phyloP scores from a whole-genome alignment of 768 basidiomycete species.

The Boletus tomentosulus region DNA sequence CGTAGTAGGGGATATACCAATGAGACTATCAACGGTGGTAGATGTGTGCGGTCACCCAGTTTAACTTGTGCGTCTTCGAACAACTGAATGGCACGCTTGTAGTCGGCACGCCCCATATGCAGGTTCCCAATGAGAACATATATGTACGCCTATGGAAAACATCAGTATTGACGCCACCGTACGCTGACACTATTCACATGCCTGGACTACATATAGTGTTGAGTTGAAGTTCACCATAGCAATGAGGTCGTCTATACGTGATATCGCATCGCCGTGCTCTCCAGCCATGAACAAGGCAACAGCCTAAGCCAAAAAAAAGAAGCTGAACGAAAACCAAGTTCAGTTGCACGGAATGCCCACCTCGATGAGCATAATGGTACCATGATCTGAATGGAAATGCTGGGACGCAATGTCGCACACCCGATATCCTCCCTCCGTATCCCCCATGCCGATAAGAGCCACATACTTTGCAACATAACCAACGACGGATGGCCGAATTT shows the following conservation, averaged over 20 bases:
- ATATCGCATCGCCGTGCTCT: slow-evolving; percentile 3
- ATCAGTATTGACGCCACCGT: background rate
- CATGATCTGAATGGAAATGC: background rate
- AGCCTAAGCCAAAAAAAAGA: background rate
- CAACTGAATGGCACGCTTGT: background rate
- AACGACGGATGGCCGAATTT: background rate
- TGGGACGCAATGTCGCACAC: background rate
- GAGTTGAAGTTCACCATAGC: background rate
- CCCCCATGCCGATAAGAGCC: background rate
- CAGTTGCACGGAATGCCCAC: background rate
- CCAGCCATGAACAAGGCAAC: slow-evolving; percentile 5
- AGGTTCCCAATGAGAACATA: background rate
- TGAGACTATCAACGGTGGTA: background rate
- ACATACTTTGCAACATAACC: background rate
- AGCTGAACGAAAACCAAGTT: background rate
- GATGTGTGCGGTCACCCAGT: background rate
- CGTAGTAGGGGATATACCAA: background rate
- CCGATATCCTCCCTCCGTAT: background rate
- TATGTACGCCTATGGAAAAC: background rate
- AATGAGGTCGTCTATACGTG: background rate
- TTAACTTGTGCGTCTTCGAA: background rate
- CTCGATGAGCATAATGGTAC: background rate
- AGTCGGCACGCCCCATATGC: background rate
- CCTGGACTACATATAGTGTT: background rate
- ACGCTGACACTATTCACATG: background rate